These are phyloP conservation scores for Diaporthe vexans DNA, from an alignment of 2,329 filamentous ascomycete species.

Conservation along the genomic window DNA sequence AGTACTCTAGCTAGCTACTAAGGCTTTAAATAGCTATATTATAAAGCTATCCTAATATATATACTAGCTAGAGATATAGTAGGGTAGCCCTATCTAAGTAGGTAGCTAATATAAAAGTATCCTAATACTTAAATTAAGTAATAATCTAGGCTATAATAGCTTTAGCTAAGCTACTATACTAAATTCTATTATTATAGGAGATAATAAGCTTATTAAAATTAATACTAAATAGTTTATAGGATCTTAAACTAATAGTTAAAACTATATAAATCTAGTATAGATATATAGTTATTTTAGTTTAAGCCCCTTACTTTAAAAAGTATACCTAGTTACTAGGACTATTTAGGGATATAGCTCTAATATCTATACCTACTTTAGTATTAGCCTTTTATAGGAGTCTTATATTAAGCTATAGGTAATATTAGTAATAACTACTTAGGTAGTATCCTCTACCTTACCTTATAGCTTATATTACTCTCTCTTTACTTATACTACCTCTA, in stretches of 20 bases:
- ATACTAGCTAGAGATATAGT: background rate
- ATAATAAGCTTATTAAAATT: background rate
- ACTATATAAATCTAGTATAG: background rate
- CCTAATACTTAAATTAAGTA: background rate
- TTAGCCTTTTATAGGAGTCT: too few relatives aligned
- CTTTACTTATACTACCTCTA: too few relatives aligned
- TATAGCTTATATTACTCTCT: too few relatives aligned
- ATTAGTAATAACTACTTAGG: too few relatives aligned
- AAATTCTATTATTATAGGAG: background rate
- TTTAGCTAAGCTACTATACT: background rate
- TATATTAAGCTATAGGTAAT: too few relatives aligned
- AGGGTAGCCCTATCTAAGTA: background rate
- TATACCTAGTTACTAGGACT: background rate
- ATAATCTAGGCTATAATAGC: background rate
- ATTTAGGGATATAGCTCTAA: background rate
- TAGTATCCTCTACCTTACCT: too few relatives aligned
- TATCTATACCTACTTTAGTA: too few relatives aligned
- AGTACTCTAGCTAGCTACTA: background rate
- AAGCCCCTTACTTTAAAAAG: background rate
- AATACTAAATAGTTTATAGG: background rate
- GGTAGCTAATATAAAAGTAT: background rate
- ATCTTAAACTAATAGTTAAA: background rate
- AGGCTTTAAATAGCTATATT: background rate
- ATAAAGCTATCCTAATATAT: background rate
- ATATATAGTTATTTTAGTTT: background rate